phyloP scores from a whole-genome alignment of 805 yeast species.

The Wickerhamiella spandovensis region DNA sequence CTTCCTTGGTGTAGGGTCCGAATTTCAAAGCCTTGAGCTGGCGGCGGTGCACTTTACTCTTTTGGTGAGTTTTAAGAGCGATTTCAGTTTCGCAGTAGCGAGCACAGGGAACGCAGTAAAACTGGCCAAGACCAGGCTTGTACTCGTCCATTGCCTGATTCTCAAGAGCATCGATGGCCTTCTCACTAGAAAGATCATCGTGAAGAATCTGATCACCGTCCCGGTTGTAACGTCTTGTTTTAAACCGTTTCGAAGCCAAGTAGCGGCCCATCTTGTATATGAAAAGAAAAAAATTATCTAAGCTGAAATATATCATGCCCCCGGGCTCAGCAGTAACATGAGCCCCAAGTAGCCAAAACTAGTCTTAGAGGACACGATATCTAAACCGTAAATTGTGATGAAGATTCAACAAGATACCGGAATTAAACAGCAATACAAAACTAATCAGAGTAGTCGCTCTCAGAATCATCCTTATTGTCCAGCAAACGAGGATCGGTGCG shows the following conservation, averaged over 20 bases:
- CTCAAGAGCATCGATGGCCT: conserved; percentile 42
- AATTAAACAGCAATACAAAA: neutral
- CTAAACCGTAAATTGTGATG: too few relatives aligned
- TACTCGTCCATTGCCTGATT: conserved; percentile 81
- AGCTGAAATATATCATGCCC: neutral
- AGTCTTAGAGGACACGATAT: too few relatives aligned
- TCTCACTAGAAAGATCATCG: conserved; percentile 53
- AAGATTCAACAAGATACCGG: neutral
- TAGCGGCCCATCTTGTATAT: conserved; percentile 33
- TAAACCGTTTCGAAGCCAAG: conserved; percentile 62
- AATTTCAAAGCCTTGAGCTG: conserved; percentile 61
- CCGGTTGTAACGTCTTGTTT: conserved; percentile 41
- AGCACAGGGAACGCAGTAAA: conserved; percentile 88
- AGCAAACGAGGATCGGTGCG: conserved; percentile 53
- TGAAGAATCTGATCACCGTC: conserved; percentile 69
- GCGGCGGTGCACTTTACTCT: conserved; percentile 74
- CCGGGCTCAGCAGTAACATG: too few relatives aligned
- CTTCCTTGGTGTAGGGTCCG: conserved; percentile 77
- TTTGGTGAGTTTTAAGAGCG: conserved; percentile 59
- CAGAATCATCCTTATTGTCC: conserved; percentile 29
- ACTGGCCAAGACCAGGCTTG: conserved; percentile 89
- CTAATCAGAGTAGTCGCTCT: conserved; percentile 1
- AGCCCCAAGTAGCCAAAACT: neutral
- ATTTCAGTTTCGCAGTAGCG: conserved; percentile 71
- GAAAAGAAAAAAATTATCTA: conserved; percentile 1